phyloP scores from a whole-genome alignment of 2,329 filamentous ascomycete species.

The Basipetospora sp. region DNA sequence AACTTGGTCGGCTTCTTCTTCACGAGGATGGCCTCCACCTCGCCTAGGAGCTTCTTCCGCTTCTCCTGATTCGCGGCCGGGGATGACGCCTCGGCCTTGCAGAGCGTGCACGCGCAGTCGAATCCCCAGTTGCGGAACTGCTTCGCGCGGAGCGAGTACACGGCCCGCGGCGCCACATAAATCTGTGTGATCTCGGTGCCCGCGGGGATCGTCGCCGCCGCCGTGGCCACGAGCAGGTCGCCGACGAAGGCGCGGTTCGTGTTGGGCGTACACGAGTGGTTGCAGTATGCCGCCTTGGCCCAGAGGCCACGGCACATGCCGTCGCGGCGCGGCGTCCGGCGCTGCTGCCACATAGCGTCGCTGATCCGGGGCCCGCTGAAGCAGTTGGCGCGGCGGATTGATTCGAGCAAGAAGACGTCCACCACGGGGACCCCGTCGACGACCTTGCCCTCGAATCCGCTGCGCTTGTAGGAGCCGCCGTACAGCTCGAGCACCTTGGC shows the following conservation, averaged over 20 bases:
- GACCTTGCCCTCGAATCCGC: conserved; percentile 16
- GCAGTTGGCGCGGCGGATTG: conserved; percentile 26
- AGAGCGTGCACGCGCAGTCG: conserved; percentile 24
- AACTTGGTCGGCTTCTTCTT: conserved; percentile 12
- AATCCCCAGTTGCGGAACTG: conserved; percentile 25
- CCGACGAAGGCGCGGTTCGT: conserved; percentile 25
- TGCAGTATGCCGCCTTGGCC: conserved; percentile 23
- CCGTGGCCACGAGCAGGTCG: conserved; percentile 27
- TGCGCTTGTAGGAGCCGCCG: conserved; percentile 19
- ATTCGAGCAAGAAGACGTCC: conserved; percentile 25
- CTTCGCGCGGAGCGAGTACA: conserved; percentile 13
- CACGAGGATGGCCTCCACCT: conserved; percentile 11
- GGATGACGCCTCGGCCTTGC: conserved; percentile 16
- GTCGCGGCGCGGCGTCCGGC: conserved; percentile 8
- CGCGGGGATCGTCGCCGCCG: conserved; percentile 20
- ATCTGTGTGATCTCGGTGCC: conserved; percentile 25
- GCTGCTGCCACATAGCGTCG: conserved; percentile 3
- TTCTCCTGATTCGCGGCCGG: conserved; percentile 9
- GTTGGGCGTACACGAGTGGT: conserved; percentile 29
- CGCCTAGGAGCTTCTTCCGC: conserved; percentile 11
- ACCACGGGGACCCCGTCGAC: conserved; percentile 22
- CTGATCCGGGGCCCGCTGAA: conserved; percentile 19
- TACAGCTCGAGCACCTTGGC: conserved; percentile 20
- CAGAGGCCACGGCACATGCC: conserved; percentile 19
- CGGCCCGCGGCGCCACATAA: conserved; percentile 22